Evolutionary conservation across 2,329 filamentous ascomycete genomes (phyloP), one percentile per base, ranked within the genome.

Genomic region (Fusarium vanettenii): DNA sequence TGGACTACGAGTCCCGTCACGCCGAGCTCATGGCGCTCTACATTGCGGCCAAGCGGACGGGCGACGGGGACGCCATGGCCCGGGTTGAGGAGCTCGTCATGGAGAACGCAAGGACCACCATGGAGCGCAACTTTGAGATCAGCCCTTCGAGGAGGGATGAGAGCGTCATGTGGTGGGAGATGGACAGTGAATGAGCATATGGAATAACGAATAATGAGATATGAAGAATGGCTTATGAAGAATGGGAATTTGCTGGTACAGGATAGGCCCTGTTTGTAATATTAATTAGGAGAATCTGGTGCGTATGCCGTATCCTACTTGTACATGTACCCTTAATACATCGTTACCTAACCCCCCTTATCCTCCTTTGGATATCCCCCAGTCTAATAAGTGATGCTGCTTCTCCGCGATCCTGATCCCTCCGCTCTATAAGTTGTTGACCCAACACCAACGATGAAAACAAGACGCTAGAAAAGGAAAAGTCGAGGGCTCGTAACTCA

Each of bases 1-100:
- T 74, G 39, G 55, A 79, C 25, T 78, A 82, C 55, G 79, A 82
- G 50, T 66, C 60, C n/a, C 68, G 78, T 5, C 80, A 79, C 33
- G 70, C 71, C 13, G 66, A 67, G 55, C 67, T 84, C 35, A 78
- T 81, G 73, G 57, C 37, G 27, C 67, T 67, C 16, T 79, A 82
- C 67, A 71, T 79, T 14, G 50, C 62, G 25, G 81, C 81, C 35
- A 80, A 76, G 62, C 68, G 60, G 16, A 43, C 16, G 8, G 79
- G 76, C 10, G 70, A 81, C 39, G 22, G 67, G n/a, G 45, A 69
- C 25, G 61, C 52, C 45, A 81, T 82, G 79, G 61, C 52, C 43
- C 67, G 66, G 10, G 55, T 78, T 8, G 78, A 78, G 50, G 57
- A 75, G 5, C 64, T 73, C 27, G 79, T 79, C 66, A 70, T 75